phyloP scores from a whole-genome alignment of 2,329 filamentous ascomycete genomes.

The Pseudocercospora musae region DNA sequence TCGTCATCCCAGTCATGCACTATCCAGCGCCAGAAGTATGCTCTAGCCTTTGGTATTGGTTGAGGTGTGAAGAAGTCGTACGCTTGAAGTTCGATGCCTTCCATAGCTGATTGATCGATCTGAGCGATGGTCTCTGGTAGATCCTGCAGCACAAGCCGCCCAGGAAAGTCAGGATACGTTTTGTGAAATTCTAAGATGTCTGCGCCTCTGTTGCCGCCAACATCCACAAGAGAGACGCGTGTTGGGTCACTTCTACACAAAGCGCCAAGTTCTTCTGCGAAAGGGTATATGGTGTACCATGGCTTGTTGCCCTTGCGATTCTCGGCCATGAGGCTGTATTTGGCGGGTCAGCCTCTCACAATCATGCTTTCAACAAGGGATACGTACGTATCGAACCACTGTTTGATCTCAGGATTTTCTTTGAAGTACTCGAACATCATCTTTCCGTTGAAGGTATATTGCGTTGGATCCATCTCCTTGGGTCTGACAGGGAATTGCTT shows the following conservation, averaged over 20 bases:
- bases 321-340: not conserved
- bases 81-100: constrained; percentile 14
- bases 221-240: constrained; percentile 27
- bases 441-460: constrained; percentile 9
- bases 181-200: constrained; percentile 23
- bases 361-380: too few relatives aligned
- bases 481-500: constrained; percentile 9
- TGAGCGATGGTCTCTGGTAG: constrained; percentile 24
- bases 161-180: constrained; percentile 14
- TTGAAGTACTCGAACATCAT: constrained; percentile 14
- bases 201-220: constrained; percentile 27
- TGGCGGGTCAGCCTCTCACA: not conserved
- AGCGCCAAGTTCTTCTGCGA: constrained; percentile 6
- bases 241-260: constrained; percentile 6
- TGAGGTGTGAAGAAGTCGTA: constrained; percentile 31
- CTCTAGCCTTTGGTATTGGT: constrained; percentile 23
- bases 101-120: constrained; percentile 13
- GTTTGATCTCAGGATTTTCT: constrained; percentile 9
- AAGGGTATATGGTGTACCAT: constrained; percentile 10
- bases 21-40: constrained; percentile 26
- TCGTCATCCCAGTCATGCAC: constrained; percentile 31
- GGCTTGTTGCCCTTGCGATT: constrained; percentile 9
- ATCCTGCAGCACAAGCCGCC: constrained; percentile 30
- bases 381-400: constrained; percentile 9
- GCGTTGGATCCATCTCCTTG: constrained; percentile 11